A percentile compares a stretch with the other conserved stretches of the same genome.
These are phyloP conservation scores for Sicyos edulis DNA, from an alignment of 306 rosid species.

Conservation along the genomic window DNA sequence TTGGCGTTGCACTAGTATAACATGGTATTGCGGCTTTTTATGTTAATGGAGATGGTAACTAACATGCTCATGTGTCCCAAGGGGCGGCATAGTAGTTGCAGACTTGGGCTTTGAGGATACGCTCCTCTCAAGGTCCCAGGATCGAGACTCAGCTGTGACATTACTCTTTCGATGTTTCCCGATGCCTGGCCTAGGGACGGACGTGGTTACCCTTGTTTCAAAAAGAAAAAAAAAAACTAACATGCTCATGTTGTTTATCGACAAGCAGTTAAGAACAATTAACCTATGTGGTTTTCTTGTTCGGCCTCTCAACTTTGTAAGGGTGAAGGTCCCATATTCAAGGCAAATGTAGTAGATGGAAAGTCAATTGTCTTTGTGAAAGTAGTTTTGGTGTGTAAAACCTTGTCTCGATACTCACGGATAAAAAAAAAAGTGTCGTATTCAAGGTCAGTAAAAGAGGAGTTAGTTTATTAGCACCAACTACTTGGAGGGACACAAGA, in stretches of 20 bases:
- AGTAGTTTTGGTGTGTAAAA: no score
- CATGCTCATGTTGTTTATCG: conserved; percentile 1
- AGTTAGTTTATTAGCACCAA: not conserved
- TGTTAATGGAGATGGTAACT: not conserved
- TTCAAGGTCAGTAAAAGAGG: not conserved
- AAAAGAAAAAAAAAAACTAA: no score
- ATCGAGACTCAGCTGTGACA: no score
- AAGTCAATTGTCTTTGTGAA: no score
- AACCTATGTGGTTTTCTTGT: not conserved
- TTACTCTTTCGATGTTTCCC: no score
- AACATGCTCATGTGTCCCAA: not conserved
- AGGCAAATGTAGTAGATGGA: no score
- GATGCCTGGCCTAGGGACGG: no score
- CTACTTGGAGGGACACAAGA: not conserved
- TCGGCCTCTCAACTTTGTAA: not conserved
- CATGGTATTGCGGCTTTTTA: not conserved
- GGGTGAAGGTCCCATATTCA: not conserved
- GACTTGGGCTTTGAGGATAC: no score
- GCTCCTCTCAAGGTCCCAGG: no score
- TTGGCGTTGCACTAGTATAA: not conserved
- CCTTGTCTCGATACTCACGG: no score
- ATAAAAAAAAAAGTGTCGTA: not conserved
- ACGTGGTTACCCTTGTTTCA: no score
- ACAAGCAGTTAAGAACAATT: not conserved
- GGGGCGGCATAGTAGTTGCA: no score